These are phyloP conservation scores for Starmera caribaea DNA, from an alignment of 805 yeast genomes.

Conservation along the genomic window DNA sequence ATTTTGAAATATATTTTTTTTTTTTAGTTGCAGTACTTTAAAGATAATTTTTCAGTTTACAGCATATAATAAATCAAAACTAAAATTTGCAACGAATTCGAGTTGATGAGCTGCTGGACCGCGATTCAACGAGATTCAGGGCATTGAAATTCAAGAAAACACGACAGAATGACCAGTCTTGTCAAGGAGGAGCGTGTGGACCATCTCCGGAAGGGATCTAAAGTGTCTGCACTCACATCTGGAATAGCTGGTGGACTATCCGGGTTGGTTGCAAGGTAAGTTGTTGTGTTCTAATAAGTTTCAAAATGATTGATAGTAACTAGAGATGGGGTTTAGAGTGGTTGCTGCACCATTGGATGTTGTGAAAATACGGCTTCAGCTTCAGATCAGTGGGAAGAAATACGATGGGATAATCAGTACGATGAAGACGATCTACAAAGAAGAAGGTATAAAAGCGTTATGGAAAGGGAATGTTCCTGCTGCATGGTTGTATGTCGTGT, in stretches of 20 bases:
- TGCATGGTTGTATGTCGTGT: slow-evolving; percentile 69
- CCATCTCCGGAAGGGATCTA: slow-evolving; percentile 33
- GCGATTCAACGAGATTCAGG: background rate
- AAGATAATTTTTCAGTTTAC: no score
- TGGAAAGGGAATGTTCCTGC: slow-evolving; percentile 98
- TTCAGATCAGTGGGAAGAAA: slow-evolving; percentile 29
- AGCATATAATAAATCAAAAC: no score
- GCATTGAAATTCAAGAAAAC: background rate
- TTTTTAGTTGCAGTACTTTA: no score
- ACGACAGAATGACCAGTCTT: background rate
- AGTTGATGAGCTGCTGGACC: background rate
- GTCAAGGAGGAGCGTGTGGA: slow-evolving; percentile 18
- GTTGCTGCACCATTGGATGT: slow-evolving; percentile 74
- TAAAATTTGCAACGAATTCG: no score
- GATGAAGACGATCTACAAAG: slow-evolving; percentile 31
- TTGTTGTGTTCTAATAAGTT: background rate
- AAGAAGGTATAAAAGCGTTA: slow-evolving; percentile 69
- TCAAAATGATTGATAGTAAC: background rate
- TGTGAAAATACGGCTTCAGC: slow-evolving; percentile 65
- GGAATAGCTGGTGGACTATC: slow-evolving; percentile 36
- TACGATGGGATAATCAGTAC: slow-evolving; percentile 30
- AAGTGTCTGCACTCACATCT: slow-evolving; percentile 30
- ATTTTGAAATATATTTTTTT: no score
- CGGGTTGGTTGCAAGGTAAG: slow-evolving; percentile 31
- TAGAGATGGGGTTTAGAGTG: slow-evolving; percentile 32